phyloP scores from a whole-genome alignment of 306 rosid species.

The Sicyos baderoa region DNA sequence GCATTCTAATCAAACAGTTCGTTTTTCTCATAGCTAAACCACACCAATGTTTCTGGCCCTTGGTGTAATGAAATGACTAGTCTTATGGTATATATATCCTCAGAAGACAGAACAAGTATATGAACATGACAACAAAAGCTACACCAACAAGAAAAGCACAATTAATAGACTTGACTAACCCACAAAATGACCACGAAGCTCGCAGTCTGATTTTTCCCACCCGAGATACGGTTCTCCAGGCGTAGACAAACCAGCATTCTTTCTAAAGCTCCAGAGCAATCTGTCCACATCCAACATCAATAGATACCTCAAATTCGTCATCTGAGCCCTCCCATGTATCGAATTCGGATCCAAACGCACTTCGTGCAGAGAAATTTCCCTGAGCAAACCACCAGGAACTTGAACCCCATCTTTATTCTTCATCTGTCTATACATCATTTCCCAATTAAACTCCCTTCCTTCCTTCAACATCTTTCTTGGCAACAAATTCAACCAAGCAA shows the following conservation, averaged over 20 bases:
- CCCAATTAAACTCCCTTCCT: slow-evolving; percentile 47
- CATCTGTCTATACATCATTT: slow-evolving; percentile 44
- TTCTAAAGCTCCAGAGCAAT: slow-evolving; percentile 71
- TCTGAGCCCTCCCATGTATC: slow-evolving; percentile 48
- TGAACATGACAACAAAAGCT: not conserved
- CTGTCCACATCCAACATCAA: slow-evolving; percentile 68
- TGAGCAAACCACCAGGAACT: slow-evolving; percentile 41
- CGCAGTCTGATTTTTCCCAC: slow-evolving; percentile 46
- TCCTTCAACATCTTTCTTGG: slow-evolving; percentile 53
- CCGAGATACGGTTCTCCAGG: slow-evolving; percentile 57
- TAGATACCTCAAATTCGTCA: slow-evolving; percentile 66
- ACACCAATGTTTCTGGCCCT: not conserved
- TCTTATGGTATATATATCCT: not conserved
- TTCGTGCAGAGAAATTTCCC: slow-evolving; percentile 54
- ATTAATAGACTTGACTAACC: slow-evolving; percentile 33
- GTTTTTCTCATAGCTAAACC: not conserved
- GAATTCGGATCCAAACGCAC: slow-evolving; percentile 53
- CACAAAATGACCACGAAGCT: slow-evolving; percentile 90
- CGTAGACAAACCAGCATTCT: slow-evolving; percentile 61
- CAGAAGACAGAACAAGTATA: not conserved
- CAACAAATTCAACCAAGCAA: slow-evolving; percentile 52
- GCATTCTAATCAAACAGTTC: not conserved
- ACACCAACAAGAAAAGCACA: slow-evolving; percentile 1
- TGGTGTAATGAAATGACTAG: slow-evolving; percentile 4
- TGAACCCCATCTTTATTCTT: slow-evolving; percentile 30